Percentiles rank a stretch among this genome's conserved stretches.
Evolutionary conservation across 1,139 yeast species (phyloP).

Genomic region (Geotrichum aggregatum): DNA sequence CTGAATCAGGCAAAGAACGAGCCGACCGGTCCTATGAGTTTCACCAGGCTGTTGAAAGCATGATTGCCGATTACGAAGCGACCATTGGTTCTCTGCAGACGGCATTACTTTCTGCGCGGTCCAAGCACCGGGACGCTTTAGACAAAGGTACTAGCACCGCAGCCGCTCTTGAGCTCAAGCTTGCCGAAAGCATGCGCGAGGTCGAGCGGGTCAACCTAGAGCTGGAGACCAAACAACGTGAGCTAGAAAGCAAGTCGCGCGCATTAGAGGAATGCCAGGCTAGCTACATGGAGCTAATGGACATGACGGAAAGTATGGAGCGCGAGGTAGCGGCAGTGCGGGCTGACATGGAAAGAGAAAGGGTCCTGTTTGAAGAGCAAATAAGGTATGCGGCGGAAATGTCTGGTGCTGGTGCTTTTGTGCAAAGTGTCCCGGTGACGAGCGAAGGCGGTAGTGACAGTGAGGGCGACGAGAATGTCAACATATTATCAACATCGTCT

Average conservation of each 20-base stretch:
- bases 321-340: neutral
- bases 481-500: neutral
- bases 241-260: neutral
- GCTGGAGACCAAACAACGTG: neutral
- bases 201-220: neutral
- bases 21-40: constrained; percentile 26
- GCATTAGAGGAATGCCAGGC: constrained; percentile 17
- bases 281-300: constrained; percentile 9
- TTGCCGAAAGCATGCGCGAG: too few relatives aligned
- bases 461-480: neutral
- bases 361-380: constrained; percentile 2
- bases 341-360: neutral
- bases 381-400: neutral
- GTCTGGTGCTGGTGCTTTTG: neutral
- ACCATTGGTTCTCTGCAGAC: constrained; percentile 28
- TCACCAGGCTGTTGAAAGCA: constrained; percentile 27
- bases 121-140: neutral
- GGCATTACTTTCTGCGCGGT: constrained; percentile 22
- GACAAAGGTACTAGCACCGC: constrained; percentile 4
- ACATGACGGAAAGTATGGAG: constrained; percentile 16
- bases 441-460: too few relatives aligned
- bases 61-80: constrained; percentile 28
- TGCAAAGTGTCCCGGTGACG: too few relatives aligned
- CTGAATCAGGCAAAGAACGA: constrained; percentile 24
- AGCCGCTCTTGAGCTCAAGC: constrained; percentile 21